Base-by-base conservation (phyloP, 208 protist genomes). In the Leishmania lainsoni region DNA sequence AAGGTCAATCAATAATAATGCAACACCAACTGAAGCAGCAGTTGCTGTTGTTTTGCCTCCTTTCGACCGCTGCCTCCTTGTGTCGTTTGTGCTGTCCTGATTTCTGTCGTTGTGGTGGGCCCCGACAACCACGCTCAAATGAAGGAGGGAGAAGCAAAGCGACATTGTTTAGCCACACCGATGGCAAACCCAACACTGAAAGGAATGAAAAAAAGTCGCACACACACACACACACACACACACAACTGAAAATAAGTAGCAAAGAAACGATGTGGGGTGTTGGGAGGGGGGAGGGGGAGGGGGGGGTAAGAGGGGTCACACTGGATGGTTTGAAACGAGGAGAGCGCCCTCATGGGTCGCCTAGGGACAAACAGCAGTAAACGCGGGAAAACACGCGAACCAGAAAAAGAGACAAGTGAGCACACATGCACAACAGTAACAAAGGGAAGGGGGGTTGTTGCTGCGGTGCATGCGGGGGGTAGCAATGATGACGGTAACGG, bases 351-450 rank as follows among this genome's bases (percentile, higher is more conserved):
- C 68, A 45, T 48, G 56, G 12, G 26, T 68, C 14, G 12, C 29
- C 61, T 39, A 5, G 26, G 12, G 29, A n/a, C 61, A 39, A 12
- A 39, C 26, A 68, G 61, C 61, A 39, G 14, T 29, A 29, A 51
- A 76, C 39, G 35, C 65, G 35, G 45, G 42, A 83, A 72, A 79
- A 42, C 78, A 59, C 80, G 83, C 70, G 39, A 77, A 65, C 72
- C 16, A 71, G n/a, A 45, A 76, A 77, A 71, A 70, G 73, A 81
- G 56, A 69, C 61, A 22, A 68, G 29, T 0, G 14, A 29, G 20
- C 61, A 66, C 29, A 3, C 61, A 39, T 10, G 45, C 48, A 65
- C 71, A 72, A 42, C 35, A 42, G 66, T 3, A 45, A 14, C 66
- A 14, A 63, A 29, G 8, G 6, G 2, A 29, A n/a, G n/a, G 26